phyloP scores from a whole-genome alignment of 2,329 filamentous ascomycete species.

The Ophiostoma montium region DNA sequence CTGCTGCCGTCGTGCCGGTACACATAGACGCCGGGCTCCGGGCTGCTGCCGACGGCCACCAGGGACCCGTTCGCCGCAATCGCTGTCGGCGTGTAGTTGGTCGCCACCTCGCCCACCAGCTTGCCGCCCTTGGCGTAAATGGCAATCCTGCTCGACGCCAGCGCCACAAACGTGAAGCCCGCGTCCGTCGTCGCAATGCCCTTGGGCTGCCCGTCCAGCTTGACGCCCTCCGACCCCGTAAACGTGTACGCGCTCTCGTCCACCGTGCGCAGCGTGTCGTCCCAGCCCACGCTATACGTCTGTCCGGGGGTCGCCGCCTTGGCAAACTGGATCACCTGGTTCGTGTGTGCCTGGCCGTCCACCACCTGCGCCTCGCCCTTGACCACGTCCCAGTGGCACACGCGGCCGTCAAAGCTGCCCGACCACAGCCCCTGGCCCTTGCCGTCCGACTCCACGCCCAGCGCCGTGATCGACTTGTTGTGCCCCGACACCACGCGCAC shows the following conservation, averaged over 20 bases:
- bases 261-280: conserved; percentile 72
- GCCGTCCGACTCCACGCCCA: conserved; percentile 41
- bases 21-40: conserved; percentile 57
- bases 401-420: conserved; percentile 80
- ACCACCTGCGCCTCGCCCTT: conserved; percentile 55
- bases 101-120: conserved; percentile 42
- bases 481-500: conserved; percentile 69
- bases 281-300: conserved; percentile 85
- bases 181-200: conserved; percentile 43
- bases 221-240: conserved; percentile 43
- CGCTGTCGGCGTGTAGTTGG: conserved; percentile 49
- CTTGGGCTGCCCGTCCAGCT: conserved; percentile 69
- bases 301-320: conserved; percentile 43
- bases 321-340: conserved; percentile 69
- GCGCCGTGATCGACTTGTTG: conserved; percentile 76
- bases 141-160: conserved; percentile 30
- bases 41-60: conserved; percentile 59
- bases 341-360: conserved; percentile 71
- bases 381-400: conserved; percentile 69
- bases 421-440: conserved; percentile 62
- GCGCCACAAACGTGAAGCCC: conserved; percentile 42
- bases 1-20: conserved; percentile 51
- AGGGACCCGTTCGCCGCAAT: conserved; percentile 54
- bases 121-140: conserved; percentile 48
- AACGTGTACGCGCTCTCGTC: conserved; percentile 66